phyloP scores from a whole-genome alignment of 164 flowering plant genomes.

The Buxus sempervirens region DNA sequence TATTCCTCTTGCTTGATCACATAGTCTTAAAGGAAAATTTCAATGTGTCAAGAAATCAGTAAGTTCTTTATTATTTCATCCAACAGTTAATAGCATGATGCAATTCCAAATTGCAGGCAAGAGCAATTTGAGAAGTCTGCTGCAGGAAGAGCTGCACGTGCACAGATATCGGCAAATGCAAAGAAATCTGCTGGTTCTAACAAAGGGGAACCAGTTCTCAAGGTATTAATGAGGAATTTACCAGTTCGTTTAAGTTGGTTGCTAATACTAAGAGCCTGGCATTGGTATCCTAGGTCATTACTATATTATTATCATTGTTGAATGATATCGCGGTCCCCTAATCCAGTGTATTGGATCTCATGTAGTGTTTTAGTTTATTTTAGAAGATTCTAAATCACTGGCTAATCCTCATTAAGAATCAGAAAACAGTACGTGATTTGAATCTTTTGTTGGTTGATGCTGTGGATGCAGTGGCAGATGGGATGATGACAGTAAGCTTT shows the following conservation, averaged over 20 bases:
- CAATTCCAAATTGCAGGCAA: slow-evolving; percentile 68
- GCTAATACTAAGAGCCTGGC: neutral
- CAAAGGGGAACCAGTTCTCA: slow-evolving; percentile 75
- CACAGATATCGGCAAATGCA: slow-evolving; percentile 59
- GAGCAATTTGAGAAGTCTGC: slow-evolving; percentile 85
- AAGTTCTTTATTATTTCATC: neutral
- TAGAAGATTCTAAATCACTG: neutral
- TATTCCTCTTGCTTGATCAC: too few relatives aligned
- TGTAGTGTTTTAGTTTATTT: neutral
- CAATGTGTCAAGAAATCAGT: too few relatives aligned
- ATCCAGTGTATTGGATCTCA: neutral
- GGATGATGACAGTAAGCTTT: slow-evolving; percentile 42
- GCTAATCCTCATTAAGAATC: neutral
- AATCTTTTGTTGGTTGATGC: slow-evolving; percentile 14
- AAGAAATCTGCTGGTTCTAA: slow-evolving; percentile 57
- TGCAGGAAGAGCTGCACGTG: slow-evolving; percentile 88
- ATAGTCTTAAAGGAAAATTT: too few relatives aligned
- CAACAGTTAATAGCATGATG: neutral
- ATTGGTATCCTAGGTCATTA: neutral
- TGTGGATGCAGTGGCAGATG: slow-evolving; percentile 78
- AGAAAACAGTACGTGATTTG: neutral
- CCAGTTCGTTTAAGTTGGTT: neutral
- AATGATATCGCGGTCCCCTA: neutral
- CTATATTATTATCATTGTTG: neutral
- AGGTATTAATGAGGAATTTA: slow-evolving; percentile 36